These are phyloP conservation scores for Kalmanozyma brasiliensis DNA, from an alignment of 1,284 basidiomycete genomes.

Conservation along the genomic window DNA sequence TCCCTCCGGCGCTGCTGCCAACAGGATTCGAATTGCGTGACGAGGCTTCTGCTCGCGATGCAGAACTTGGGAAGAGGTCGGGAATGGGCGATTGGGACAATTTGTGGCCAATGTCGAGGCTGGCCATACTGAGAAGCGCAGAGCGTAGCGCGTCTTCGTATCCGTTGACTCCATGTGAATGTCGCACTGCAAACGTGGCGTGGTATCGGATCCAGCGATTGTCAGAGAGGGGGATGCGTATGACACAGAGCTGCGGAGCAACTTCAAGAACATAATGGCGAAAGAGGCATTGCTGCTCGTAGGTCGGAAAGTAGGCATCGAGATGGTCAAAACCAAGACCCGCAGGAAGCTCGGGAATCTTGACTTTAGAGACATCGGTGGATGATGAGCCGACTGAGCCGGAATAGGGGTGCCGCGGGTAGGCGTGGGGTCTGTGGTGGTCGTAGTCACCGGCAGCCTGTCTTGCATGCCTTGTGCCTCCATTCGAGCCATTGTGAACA, in stretches of 20 bases:
- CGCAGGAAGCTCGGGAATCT: constrained; percentile 33
- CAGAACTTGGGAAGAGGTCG: constrained; percentile 18
- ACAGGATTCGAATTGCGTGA: constrained; percentile 11
- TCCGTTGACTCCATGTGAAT: constrained; percentile 35
- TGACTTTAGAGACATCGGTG: constrained; percentile 37
- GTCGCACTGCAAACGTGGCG: constrained; percentile 33
- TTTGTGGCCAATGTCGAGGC: constrained; percentile 44
- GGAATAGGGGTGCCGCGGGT: not conserved
- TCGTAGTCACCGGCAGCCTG: constrained; percentile 27
- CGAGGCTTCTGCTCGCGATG: constrained; percentile 6
- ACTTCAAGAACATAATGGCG: constrained; percentile 46
- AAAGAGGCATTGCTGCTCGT: constrained; percentile 43
- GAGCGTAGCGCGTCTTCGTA: constrained; percentile 44
- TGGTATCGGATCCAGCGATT: constrained; percentile 46
- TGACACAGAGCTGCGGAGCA: constrained; percentile 38
- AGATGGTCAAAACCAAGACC: constrained; percentile 42
- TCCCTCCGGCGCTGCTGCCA: not conserved
- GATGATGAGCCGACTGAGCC: constrained; percentile 15
- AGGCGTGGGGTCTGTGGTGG: constrained; percentile 19
- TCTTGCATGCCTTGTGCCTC: not conserved
- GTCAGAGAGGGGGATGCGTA: constrained; percentile 30
- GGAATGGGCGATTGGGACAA: constrained; percentile 35
- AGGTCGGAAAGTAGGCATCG: constrained; percentile 39
- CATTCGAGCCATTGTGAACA: not conserved
- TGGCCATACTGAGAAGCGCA: constrained; percentile 38